phyloP scores from a whole-genome alignment of 2,329 filamentous ascomycete species.

The Didymella arachidicola region DNA sequence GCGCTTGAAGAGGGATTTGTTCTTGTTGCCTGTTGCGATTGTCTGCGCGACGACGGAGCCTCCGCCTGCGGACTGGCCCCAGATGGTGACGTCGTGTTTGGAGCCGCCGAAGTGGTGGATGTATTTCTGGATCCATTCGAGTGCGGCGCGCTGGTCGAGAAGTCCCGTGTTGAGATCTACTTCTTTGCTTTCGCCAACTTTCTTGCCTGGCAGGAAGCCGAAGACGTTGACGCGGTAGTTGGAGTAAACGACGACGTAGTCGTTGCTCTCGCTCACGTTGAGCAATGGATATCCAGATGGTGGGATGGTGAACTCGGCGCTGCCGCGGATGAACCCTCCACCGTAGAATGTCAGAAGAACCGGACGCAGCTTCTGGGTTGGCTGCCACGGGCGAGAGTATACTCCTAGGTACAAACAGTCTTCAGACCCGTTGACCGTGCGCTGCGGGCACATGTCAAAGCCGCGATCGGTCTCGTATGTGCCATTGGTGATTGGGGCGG shows the following conservation, averaged over 20 bases:
- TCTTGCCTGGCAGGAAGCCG: constrained; percentile 61
- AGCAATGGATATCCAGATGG: constrained; percentile 66
- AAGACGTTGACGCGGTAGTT: constrained; percentile 67
- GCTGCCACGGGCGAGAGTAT: constrained; percentile 65
- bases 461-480: constrained; percentile 63
- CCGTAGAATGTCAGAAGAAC: constrained; percentile 69
- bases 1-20: constrained; percentile 58
- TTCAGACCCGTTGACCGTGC: constrained; percentile 64
- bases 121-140: constrained; percentile 63
- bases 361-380: constrained; percentile 55
- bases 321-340: constrained; percentile 67
- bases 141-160: constrained; percentile 60
- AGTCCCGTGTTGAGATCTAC: constrained; percentile 61
- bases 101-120: constrained; percentile 64
- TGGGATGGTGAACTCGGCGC: constrained; percentile 63
- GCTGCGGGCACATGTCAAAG: constrained; percentile 67
- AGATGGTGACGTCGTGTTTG: constrained; percentile 60
- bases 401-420: constrained; percentile 69
- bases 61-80: constrained; percentile 64
- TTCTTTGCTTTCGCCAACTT: constrained; percentile 55
- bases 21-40: constrained; percentile 57
- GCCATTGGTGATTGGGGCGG: constrained; percentile 56
- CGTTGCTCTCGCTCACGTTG: constrained; percentile 61
- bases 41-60: constrained; percentile 63
- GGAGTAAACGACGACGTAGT: constrained; percentile 61